phyloP scores from a whole-genome alignment of 2,329 filamentous ascomycete genomes.

The Teratosphaeria pseudoeucalypti region DNA sequence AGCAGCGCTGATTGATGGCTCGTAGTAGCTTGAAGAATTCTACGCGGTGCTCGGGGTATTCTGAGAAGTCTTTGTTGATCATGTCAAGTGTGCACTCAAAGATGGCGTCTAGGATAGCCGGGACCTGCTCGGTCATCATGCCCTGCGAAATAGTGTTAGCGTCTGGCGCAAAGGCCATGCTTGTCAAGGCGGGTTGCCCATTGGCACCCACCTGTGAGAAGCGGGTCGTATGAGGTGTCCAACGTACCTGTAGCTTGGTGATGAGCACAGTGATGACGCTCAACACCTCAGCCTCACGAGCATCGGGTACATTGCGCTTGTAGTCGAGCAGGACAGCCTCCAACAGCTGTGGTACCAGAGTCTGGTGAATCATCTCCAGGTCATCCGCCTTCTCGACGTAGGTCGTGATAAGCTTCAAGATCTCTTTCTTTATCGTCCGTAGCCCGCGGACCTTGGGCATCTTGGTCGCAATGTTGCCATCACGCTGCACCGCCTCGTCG shows the following conservation, averaged over 20 bases:
- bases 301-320: slow-evolving; percentile 91
- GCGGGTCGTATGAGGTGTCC: slow-evolving; percentile 42
- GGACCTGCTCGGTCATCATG: slow-evolving; percentile 97
- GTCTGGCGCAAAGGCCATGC: slow-evolving; percentile 9
- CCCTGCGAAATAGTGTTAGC: slow-evolving; percentile 42
- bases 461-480: slow-evolving; percentile 89
- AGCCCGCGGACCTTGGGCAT: slow-evolving; percentile 93
- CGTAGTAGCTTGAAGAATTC: slow-evolving; percentile 97
- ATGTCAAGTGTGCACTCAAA: slow-evolving; percentile 98
- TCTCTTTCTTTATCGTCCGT: slow-evolving; percentile 98
- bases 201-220: slow-evolving; percentile 28
- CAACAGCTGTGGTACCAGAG: slow-evolving; percentile 89
- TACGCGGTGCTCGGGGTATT: slow-evolving; percentile 97
- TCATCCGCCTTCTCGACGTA: slow-evolving; percentile 98
- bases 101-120: slow-evolving; percentile 94
- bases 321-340: slow-evolving; percentile 94
- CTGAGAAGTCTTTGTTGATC: slow-evolving; percentile 99
- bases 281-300: slow-evolving; percentile 89
- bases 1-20: slow-evolving; percentile 94
- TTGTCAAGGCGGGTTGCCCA: slow-evolving; percentile 1
- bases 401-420: slow-evolving; percentile 93
- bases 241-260: slow-evolving; percentile 85
- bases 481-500: slow-evolving; percentile 76
- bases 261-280: slow-evolving; percentile 98
- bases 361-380: slow-evolving; percentile 79